phyloP scores from a whole-genome alignment of 2,329 filamentous ascomycete genomes.

The Dryadomyces quercus-mongolicae region DNA sequence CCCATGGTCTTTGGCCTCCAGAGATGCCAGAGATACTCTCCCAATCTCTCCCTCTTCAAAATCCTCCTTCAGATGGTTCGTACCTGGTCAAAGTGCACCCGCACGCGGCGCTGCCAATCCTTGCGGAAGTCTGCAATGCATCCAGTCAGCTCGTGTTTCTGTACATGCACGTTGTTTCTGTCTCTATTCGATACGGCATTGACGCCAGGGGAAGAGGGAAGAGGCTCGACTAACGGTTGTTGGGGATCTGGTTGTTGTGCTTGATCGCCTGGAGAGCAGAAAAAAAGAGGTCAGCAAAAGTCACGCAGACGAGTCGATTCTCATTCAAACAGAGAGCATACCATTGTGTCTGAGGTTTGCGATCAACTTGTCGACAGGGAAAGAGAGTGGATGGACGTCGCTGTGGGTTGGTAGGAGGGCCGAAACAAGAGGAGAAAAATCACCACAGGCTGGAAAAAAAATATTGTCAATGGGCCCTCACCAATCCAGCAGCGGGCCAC shows the following conservation, averaged over 20 bases:
- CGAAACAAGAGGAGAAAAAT: slow-evolving; percentile 7
- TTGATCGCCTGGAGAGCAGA: slow-evolving; percentile 68
- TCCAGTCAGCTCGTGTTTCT: slow-evolving; percentile 20
- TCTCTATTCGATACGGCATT: not conserved
- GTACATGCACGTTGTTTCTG: not conserved
- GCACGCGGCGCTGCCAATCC: slow-evolving; percentile 99
- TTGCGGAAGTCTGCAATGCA: slow-evolving; percentile 76
- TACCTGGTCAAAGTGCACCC: slow-evolving; percentile 99
- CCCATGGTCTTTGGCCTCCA: too few species aligned
- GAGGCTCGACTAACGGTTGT: slow-evolving; percentile 63
- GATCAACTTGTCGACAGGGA: slow-evolving; percentile 1
- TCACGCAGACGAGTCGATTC: not conserved
- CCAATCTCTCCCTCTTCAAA: not conserved
- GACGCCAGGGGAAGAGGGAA: slow-evolving; percentile 10
- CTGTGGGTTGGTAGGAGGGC: not conserved
- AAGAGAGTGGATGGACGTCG: not conserved
- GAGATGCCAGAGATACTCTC: too few species aligned
- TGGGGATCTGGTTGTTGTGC: slow-evolving; percentile 97
- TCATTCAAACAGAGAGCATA: not conserved
- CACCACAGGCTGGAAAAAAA: slow-evolving; percentile 3
- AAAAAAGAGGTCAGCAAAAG: slow-evolving; percentile 9
- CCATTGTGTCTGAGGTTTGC: not conserved
- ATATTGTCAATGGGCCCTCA: not conserved
- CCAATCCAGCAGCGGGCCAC: not conserved
- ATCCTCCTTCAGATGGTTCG: slow-evolving; percentile 16